Percentiles rank a stretch among this genome's conserved stretches.
These are phyloP conservation scores for Coemansia sp. DNA, from an alignment of 192 early-diverging fungal species.

Conservation along the genomic window DNA sequence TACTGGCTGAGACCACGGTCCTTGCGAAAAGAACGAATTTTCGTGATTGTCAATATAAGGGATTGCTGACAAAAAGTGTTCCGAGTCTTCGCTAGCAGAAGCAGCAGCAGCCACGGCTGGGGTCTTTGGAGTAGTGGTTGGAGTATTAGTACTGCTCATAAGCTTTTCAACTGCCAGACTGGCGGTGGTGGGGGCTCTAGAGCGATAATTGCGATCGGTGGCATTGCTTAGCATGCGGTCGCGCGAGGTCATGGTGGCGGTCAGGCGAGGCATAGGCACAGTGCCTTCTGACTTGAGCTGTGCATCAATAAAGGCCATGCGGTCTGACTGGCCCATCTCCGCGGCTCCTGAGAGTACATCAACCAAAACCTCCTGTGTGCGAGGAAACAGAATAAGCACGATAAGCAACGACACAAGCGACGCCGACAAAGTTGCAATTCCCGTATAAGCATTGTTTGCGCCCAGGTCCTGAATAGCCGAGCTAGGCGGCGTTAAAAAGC, in stretches of 20 bases:
- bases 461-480: constrained; percentile 6
- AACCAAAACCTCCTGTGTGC: constrained; percentile 11
- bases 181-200: constrained; percentile 40
- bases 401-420: constrained; percentile 23
- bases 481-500: constrained; percentile 34
- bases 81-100: background rate
- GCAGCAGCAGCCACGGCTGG: background rate
- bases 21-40: constrained; percentile 46
- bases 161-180: constrained; percentile 48
- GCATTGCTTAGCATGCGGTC: constrained; percentile 25
- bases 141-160: constrained; percentile 8
- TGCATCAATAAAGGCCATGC: constrained; percentile 32
- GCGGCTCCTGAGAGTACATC: constrained; percentile 22
- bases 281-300: constrained; percentile 9
- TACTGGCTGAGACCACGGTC: constrained; percentile 43
- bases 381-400: constrained; percentile 32
- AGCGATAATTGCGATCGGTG: constrained; percentile 20
- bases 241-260: constrained; percentile 14
- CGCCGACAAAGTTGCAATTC: constrained; percentile 33
- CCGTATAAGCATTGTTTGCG: constrained; percentile 32
- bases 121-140: background rate
- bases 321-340: constrained; percentile 14
- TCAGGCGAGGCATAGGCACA: constrained; percentile 21
- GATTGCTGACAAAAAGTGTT: constrained; percentile 30
- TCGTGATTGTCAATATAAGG: constrained; percentile 49